Conservation (phyloP, 2,329 filamentous ascomycete species). For the Teratosphaeria epicoccoides region DNA sequence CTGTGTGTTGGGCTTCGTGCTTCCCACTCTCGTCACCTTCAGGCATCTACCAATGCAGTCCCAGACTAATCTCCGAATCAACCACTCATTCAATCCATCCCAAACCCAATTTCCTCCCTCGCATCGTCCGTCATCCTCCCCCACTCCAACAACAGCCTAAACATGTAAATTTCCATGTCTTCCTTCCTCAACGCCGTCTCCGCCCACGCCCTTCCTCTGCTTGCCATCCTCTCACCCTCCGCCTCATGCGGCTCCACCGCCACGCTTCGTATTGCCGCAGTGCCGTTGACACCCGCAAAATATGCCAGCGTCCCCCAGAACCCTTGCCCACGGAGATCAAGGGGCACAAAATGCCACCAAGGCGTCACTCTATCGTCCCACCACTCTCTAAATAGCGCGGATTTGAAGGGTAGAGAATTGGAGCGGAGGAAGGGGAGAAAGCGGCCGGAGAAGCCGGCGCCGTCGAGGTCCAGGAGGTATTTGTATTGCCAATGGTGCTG, state of each 20-base stretch:
- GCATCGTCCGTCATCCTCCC: constrained; percentile 55
- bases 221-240: constrained; percentile 55
- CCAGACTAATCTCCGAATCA: too few species aligned
- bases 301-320: constrained; percentile 66
- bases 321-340: constrained; percentile 62
- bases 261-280: constrained; percentile 37
- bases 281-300: constrained; percentile 51
- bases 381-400: constrained; percentile 68
- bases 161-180: constrained; percentile 75
- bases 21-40: too few species aligned
- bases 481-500: constrained; percentile 53
- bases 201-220: constrained; percentile 56
- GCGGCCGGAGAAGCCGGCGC: constrained; percentile 53
- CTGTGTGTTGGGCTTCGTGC: too few species aligned
- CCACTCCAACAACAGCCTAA: constrained; percentile 68
- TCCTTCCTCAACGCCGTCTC: constrained; percentile 52
- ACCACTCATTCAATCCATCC: background rate
- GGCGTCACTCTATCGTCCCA: constrained; percentile 62
- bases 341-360: constrained; percentile 72
- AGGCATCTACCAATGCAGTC: too few species aligned
- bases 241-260: constrained; percentile 39
- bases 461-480: constrained; percentile 64
- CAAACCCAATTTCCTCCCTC: constrained; percentile 36
- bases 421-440: constrained; percentile 58
- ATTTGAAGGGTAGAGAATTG: constrained; percentile 57